Evolutionary conservation across 1,139 yeast genomes (phyloP).

Genomic region (Blastobotrys petasosporus): DNA sequence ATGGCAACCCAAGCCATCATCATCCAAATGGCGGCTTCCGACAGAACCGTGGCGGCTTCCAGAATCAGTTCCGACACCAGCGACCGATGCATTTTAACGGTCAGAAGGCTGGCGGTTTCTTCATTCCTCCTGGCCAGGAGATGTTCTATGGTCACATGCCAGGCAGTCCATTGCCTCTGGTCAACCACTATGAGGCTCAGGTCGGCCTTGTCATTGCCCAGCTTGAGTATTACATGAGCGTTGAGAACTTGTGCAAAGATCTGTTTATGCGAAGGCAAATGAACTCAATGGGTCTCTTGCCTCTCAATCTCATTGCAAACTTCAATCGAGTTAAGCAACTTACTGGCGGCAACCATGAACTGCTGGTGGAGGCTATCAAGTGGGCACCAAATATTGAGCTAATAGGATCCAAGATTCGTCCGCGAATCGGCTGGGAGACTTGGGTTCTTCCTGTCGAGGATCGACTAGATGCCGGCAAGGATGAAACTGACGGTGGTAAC

Average conservation of each 20-base stretch:
- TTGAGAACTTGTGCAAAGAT: conserved; percentile 81
- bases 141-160: conserved; percentile 20
- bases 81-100: conserved; percentile 22
- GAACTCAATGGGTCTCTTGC: conserved; percentile 71
- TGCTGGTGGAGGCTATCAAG: conserved; percentile 44
- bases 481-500: conserved; percentile 28
- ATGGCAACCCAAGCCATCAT: background rate
- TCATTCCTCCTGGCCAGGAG: conserved; percentile 19
- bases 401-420: conserved; percentile 44
- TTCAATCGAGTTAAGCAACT: conserved; percentile 68
- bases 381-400: conserved; percentile 42
- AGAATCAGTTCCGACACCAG: conserved; percentile 3
- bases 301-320: conserved; percentile 54
- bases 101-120: conserved; percentile 17
- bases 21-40: background rate
- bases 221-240: conserved; percentile 81
- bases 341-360: conserved; percentile 44
- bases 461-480: conserved; percentile 40
- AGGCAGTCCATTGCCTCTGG: conserved; percentile 14
- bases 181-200: conserved; percentile 25
- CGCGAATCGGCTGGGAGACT: conserved; percentile 37
- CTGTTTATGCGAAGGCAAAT: conserved; percentile 70
- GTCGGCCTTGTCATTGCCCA: conserved; percentile 41
- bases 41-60: conserved; percentile 9
- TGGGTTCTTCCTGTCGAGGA: conserved; percentile 49